Conservation (phyloP, 2,329 filamentous ascomycete genomes). For the Diaporthe vaccinii region DNA sequence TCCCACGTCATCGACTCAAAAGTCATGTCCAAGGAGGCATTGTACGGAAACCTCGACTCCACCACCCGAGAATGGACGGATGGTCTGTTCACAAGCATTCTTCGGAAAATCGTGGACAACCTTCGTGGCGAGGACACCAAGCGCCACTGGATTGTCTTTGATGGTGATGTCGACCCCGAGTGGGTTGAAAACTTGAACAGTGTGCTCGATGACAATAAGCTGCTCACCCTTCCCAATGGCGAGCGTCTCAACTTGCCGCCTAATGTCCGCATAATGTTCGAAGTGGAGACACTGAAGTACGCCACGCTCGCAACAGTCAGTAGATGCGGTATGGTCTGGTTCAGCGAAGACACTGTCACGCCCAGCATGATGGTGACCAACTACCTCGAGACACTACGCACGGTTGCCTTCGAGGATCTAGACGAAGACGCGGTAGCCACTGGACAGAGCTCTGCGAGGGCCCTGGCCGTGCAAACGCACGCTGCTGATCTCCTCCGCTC, state of each 20-base stretch:
- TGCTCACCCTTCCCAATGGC: conserved; percentile 96
- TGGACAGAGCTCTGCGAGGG: conserved; percentile 82
- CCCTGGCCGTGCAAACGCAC: conserved; percentile 81
- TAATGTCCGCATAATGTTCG: conserved; percentile 99
- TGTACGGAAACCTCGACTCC: conserved; percentile 95
- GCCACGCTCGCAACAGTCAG: conserved; percentile 98
- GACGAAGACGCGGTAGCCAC: conserved; percentile 90
- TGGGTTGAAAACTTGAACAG: conserved; percentile 99
- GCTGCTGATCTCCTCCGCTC: conserved; percentile 84
- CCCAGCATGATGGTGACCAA: conserved; percentile 92
- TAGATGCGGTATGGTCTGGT: conserved; percentile 99
- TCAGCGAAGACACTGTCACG: conserved; percentile 97
- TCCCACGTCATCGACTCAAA: conserved; percentile 99
- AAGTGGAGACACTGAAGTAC: conserved; percentile 97
- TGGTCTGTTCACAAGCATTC: conserved; percentile 95
- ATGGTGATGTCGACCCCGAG: conserved; percentile 98
- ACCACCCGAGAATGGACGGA: conserved; percentile 99
- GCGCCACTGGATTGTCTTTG: conserved; percentile 99
- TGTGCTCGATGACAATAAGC: conserved; percentile 98
- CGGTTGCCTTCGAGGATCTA: conserved; percentile 90
- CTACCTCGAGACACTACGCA: conserved; percentile 87
- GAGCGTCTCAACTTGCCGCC: conserved; percentile 94
- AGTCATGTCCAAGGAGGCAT: conserved; percentile 98
- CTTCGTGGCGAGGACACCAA: conserved; percentile 96
- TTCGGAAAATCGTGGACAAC: conserved; percentile 99